Conservation (phyloP, 1,284 basidiomycete genomes). For the Hypsizygus ulmarius region DNA sequence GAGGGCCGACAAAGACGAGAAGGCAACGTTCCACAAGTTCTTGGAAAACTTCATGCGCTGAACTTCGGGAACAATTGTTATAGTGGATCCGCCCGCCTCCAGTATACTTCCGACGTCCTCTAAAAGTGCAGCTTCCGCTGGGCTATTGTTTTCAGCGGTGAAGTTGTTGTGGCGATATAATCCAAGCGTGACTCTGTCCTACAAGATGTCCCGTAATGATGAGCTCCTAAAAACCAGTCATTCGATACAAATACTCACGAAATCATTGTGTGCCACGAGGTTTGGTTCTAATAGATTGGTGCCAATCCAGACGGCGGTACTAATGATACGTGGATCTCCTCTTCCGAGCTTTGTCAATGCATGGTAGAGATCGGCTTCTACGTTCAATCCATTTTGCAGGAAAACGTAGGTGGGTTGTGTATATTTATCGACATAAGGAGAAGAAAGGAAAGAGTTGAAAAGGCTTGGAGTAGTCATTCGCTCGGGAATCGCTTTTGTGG, state of each 20-base stretch:
- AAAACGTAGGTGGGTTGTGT: conserved; percentile 63
- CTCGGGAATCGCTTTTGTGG: conserved; percentile 77
- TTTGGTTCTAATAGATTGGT: conserved; percentile 48
- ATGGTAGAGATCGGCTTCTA: conserved; percentile 66
- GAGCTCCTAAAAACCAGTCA: not conserved
- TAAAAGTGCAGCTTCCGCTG: conserved; percentile 43
- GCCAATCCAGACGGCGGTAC: conserved; percentile 52
- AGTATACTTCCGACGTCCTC: conserved; percentile 47
- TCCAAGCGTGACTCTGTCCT: conserved; percentile 55
- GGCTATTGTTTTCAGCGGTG: conserved; percentile 40
- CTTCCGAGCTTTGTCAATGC: conserved; percentile 43
- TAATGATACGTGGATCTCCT: conserved; percentile 50
- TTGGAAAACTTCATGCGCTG: conserved; percentile 61
- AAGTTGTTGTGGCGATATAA: conserved; percentile 49
- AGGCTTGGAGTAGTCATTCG: conserved; percentile 54
- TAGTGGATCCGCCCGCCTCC: conserved; percentile 44
- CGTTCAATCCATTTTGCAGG: conserved; percentile 76
- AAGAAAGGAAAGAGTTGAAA: conserved; percentile 55
- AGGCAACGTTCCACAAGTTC: conserved; percentile 63
- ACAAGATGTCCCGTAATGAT: not conserved
- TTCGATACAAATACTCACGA: conserved; percentile 38
- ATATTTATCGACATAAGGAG: conserved; percentile 45
- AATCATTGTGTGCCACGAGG: conserved; percentile 48
- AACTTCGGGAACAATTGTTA: conserved; percentile 54
- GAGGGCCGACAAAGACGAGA: conserved; percentile 53